Base-by-base conservation (phyloP, 345 rosid species). In the Brassica incana region DNA sequence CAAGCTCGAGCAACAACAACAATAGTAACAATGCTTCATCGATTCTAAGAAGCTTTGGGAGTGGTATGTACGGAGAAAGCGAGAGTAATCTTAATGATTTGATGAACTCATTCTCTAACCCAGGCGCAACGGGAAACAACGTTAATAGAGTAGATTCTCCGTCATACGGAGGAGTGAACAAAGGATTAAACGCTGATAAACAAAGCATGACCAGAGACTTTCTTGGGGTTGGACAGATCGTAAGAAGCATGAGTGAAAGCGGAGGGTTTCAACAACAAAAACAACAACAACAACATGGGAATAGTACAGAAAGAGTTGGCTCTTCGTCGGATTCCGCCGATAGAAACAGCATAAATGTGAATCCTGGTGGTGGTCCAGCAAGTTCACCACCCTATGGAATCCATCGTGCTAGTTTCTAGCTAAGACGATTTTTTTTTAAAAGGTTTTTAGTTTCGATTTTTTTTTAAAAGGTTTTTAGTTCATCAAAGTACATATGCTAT, bases 141-240 rank as follows among this genome's bases (percentile, higher is more conserved):
- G 72, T 62, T 25, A 67, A 87, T 5, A 82, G 87, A 67, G 85
- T 85, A 40, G 81, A 73, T 69, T 72, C 81, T 52, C 75, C 82
- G 5, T 82, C 82, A 0, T 82, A 82, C 3, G 78, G 81, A 48
- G 84, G 81, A 68, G 63, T n/a, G 58, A 77, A 12, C 72, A 74
- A 75, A 66, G 77, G 78, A 59, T 75, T 64, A 63, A 75, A 58
- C 59, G 56, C 88, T 52, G 90, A 89, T 73, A 84, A 88, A 48
- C 80, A 81, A 20, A 76, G 65, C 50, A 79, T 87, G 86, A 91
- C 96, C 0, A 85, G 93, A 78, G 96, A 91, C 78, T 91, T 91
- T 71, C 93, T 91, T 30, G 93, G 96, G 1, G 96, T 91, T 32
- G 96, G 96, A 59, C 92, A 88, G 56, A 85, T 85, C 23, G 86